phyloP scores from a whole-genome alignment of 2,329 filamentous ascomycete species.

The Epichloe uncinata region DNA sequence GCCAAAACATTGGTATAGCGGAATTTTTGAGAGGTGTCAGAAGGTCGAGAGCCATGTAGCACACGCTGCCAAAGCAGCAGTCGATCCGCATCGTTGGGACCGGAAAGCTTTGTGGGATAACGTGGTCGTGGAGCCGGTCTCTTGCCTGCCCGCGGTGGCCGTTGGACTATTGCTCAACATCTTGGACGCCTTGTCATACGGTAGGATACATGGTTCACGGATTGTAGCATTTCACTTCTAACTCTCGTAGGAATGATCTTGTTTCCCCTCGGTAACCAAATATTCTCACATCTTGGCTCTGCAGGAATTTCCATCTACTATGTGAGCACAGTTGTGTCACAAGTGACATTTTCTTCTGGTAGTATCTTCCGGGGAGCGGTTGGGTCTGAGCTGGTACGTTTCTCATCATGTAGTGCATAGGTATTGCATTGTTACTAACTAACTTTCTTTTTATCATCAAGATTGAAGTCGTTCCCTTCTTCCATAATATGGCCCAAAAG shows the following conservation, averaged over 20 bases:
- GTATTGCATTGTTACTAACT: background rate
- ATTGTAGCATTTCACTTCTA: constrained; percentile 7
- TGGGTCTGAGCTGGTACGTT: constrained; percentile 74
- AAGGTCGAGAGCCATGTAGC: constrained; percentile 19
- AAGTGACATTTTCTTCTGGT: constrained; percentile 75
- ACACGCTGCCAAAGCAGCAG: constrained; percentile 21
- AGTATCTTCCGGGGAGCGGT: constrained; percentile 85
- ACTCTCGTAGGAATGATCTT: constrained; percentile 62
- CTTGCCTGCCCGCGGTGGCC: constrained; percentile 71
- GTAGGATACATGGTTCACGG: constrained; percentile 26
- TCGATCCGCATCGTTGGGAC: constrained; percentile 62
- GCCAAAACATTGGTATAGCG: constrained; percentile 21
- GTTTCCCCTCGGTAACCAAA: constrained; percentile 76
- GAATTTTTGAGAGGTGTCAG: constrained; percentile 18
- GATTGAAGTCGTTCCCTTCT: constrained; percentile 97
- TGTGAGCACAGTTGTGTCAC: constrained; percentile 89
- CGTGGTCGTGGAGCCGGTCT: constrained; percentile 51
- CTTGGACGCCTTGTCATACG: constrained; percentile 88
- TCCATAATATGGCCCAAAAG: constrained; percentile 92
- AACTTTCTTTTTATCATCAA: constrained; percentile 17
- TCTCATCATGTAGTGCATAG: background rate
- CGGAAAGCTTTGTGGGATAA: constrained; percentile 49
- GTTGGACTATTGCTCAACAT: constrained; percentile 85
- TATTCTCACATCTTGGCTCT: constrained; percentile 76
- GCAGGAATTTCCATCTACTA: constrained; percentile 99